Base-by-base conservation (phyloP, 768 basidiomycete genomes). In the Termitomyces sp. region DNA sequence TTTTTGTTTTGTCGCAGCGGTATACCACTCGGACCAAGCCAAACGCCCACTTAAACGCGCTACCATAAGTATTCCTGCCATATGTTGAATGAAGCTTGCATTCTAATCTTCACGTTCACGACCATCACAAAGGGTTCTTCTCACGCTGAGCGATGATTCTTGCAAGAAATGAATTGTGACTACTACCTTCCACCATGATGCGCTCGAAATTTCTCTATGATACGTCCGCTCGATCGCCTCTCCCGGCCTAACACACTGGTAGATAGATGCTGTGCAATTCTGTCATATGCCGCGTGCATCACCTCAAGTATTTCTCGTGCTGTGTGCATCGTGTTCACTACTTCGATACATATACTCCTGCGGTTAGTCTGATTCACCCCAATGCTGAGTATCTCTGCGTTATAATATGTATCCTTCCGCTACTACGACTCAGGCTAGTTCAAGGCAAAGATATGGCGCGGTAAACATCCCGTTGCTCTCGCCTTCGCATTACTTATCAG, bases 271-370 rank as follows among this genome's bases (percentile, higher is more conserved):
- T 63, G 65, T 66, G 63, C 67, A 53, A 40, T 58, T 63, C 70
- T 65, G 51, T 71, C 67, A 62, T 62, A 61, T 52, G 63, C 76
- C 76, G 68, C 79, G 74, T 77, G 79, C 68, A 69, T 70, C 65
- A 72, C 77, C 74, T 74, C 77, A 74, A 77, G 76, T 68, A 63
- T 46, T 59, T 68, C 69, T 69, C 70, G 70, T 73, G 71, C 66
- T 58, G 49, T 63, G 51, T 59, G 62, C 70, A 59, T 66, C 63
- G 67, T 67, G 61, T 64, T 56, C 67, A 64, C 60, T 54, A 63
- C 37, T 53, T 38, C 5, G 53, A 57, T 71, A 70, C 68, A 65
- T 69, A 71, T 66, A 70, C 59, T 32, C 32, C 32, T 61, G 48
- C 55, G 5, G 8, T n/a, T 38, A 32, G n/a, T 25, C 37, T 31